A percentile compares a stretch with the other conserved stretches of the same genome.
phyloP scores from a whole-genome alignment of 2,329 filamentous ascomycete genomes.

The Torrubiella hemipterigena region DNA sequence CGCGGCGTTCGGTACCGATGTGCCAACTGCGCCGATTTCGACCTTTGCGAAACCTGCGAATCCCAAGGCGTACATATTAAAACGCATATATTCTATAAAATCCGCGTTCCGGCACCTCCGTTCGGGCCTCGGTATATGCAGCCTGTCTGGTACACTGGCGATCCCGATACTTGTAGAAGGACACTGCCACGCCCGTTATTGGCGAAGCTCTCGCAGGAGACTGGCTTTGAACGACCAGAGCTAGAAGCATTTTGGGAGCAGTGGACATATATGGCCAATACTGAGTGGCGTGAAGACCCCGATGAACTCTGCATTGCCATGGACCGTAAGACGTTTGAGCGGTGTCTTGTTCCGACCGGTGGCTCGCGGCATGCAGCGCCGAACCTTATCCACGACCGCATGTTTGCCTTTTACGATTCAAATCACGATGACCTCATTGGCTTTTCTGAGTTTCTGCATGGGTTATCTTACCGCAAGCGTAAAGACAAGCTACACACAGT shows the following conservation, averaged over 20 bases:
- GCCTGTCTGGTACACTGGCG: conserved; percentile 78
- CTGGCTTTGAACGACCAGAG: conserved; percentile 72
- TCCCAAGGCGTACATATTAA: conserved; percentile 66
- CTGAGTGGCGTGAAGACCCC: conserved; percentile 72
- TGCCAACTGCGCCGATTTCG: conserved; percentile 90
- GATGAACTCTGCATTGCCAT: conserved; percentile 70
- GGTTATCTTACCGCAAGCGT: conserved; percentile 57
- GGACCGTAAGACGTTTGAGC: conserved; percentile 85
- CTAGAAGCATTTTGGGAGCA: conserved; percentile 94
- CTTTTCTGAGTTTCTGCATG: conserved; percentile 83
- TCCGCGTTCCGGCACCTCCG: conserved; percentile 77
- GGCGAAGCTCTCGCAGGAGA: conserved; percentile 56
- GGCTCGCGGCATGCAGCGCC: conserved; percentile 66
- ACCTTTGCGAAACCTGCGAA: conserved; percentile 91
- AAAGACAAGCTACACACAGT: conserved; percentile 61
- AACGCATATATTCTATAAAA: conserved; percentile 94
- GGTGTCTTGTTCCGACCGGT: conserved; percentile 77
- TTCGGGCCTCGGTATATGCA: conserved; percentile 71
- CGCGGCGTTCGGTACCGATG: conserved; percentile 88
- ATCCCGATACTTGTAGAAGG: conserved; percentile 59
- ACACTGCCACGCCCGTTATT: conserved; percentile 57
- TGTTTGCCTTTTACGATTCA: conserved; percentile 93
- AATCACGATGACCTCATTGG: conserved; percentile 82
- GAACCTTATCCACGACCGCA: conserved; percentile 87
- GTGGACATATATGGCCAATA: conserved; percentile 86